Conservation (phyloP, 2,329 filamentous ascomycete species). For the Fusarium armeniacum region DNA sequence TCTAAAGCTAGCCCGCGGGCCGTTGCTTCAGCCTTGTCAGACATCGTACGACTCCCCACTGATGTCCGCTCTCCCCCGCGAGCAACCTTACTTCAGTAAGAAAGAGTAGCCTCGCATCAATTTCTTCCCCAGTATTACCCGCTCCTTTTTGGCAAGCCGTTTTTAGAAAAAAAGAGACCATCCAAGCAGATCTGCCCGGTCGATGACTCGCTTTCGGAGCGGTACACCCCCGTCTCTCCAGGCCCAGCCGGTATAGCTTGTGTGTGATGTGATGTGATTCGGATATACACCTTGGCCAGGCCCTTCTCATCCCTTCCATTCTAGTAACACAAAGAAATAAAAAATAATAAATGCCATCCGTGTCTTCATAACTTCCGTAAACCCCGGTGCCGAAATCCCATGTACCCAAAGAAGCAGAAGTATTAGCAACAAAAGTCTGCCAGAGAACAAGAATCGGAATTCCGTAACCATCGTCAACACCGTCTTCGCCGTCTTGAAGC, state of each 20-base stretch:
- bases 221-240: slow-evolving; percentile 43
- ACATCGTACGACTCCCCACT: slow-evolving; percentile 51
- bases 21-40: slow-evolving; percentile 49
- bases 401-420: slow-evolving; percentile 48
- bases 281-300: slow-evolving; percentile 27
- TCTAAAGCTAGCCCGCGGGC: slow-evolving; percentile 41
- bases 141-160: slow-evolving; percentile 40
- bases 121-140: slow-evolving; percentile 51
- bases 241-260: slow-evolving; percentile 23
- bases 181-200: slow-evolving; percentile 34
- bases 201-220: slow-evolving; percentile 43
- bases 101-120: slow-evolving; percentile 48
- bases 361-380: slow-evolving; percentile 52
- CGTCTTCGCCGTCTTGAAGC: slow-evolving; percentile 46
- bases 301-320: slow-evolving; percentile 12
- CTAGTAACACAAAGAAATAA: slow-evolving; percentile 31
- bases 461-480: slow-evolving; percentile 53
- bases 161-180: slow-evolving; percentile 32
- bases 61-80: slow-evolving; percentile 43
- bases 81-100: slow-evolving; percentile 40
- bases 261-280: slow-evolving; percentile 21
- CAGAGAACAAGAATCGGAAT: slow-evolving; percentile 47
- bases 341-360: slow-evolving; percentile 49
- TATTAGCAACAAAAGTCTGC: slow-evolving; percentile 46
- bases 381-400: slow-evolving; percentile 47